phyloP scores from a whole-genome alignment of 2,329 filamentous ascomycete genomes.

The Botryotinia convoluta region DNA sequence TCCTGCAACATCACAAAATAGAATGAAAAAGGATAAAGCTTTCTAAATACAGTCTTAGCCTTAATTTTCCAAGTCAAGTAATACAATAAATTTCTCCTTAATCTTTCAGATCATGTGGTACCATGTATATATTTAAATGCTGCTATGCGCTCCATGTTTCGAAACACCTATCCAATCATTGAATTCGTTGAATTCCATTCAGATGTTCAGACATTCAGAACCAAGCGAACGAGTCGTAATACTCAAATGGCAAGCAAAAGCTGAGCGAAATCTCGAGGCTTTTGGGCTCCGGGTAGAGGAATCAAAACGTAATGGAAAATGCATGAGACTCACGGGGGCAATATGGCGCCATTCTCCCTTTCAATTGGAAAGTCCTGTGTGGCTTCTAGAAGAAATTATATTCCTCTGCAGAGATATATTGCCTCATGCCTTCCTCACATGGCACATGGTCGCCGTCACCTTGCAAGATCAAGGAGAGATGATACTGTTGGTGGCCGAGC shows the following conservation, averaged over 20 bases:
- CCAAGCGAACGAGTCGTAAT: conserved; percentile 11
- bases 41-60: background rate
- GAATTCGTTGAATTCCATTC: background rate
- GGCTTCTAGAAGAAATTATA: background rate
- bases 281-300: conserved; percentile 11
- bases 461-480: conserved; percentile 5
- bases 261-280: conserved; percentile 2
- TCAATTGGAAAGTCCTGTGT: conserved; percentile 1
- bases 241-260: conserved; percentile 1
- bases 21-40: background rate
- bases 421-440: background rate
- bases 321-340: conserved; percentile 13
- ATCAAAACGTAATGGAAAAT: conserved; percentile 21
- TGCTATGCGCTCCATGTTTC: background rate
- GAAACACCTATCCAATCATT: background rate
- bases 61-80: background rate
- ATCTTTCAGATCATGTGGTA: conserved; percentile 13
- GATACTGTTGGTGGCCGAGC: background rate
- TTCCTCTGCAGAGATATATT: background rate
- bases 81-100: conserved; percentile 2
- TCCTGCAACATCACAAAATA: conserved; percentile 9
- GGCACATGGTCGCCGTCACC: background rate
- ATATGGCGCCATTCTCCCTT: conserved; percentile 17
- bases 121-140: background rate
- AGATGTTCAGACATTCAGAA: background rate